These are phyloP conservation scores for Saccharomycopsis sp. DNA, from an alignment of 805 yeast species.

Conservation along the genomic window DNA sequence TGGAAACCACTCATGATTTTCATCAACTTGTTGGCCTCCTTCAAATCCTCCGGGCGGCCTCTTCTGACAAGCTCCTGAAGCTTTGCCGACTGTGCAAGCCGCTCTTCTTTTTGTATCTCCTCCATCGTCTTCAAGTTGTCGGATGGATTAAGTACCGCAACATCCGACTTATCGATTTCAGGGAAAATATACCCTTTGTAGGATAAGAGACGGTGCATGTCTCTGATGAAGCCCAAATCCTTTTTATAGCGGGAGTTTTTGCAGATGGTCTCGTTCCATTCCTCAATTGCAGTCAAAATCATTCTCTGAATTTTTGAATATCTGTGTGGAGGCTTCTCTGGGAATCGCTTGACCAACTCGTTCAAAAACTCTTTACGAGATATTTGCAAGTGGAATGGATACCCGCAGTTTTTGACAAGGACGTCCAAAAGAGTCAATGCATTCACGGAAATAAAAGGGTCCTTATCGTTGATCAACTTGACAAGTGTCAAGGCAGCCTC, in stretches of 20 bases:
- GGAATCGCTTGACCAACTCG: conserved; percentile 87
- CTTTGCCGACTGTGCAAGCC: conserved; percentile 88
- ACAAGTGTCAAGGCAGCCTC: conserved; percentile 89
- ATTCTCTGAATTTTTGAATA: conserved; percentile 78
- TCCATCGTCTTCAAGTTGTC: conserved; percentile 82
- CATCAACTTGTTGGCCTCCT: conserved; percentile 95
- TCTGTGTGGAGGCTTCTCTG: conserved; percentile 86
- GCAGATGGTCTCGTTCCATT: conserved; percentile 95
- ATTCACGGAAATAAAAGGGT: conserved; percentile 75
- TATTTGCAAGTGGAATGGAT: conserved; percentile 91
- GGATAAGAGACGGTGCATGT: conserved; percentile 86
- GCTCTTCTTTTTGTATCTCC: conserved; percentile 88
- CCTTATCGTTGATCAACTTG: conserved; percentile 72
- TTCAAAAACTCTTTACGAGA: conserved; percentile 92
- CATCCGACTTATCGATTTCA: conserved; percentile 80
- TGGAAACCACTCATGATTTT: conserved; percentile 97
- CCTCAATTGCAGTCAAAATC: conserved; percentile 85
- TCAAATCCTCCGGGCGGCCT: conserved; percentile 91
- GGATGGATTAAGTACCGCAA: conserved; percentile 86
- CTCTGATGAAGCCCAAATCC: conserved; percentile 86
- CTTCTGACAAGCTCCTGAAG: conserved; percentile 91
- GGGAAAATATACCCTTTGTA: conserved; percentile 94
- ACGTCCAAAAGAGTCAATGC: conserved; percentile 82
- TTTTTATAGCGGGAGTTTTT: conserved; percentile 83
- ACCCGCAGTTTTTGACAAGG: conserved; percentile 95